phyloP scores from a whole-genome alignment of 306 rosid species.

The Medicago ruthenica region DNA sequence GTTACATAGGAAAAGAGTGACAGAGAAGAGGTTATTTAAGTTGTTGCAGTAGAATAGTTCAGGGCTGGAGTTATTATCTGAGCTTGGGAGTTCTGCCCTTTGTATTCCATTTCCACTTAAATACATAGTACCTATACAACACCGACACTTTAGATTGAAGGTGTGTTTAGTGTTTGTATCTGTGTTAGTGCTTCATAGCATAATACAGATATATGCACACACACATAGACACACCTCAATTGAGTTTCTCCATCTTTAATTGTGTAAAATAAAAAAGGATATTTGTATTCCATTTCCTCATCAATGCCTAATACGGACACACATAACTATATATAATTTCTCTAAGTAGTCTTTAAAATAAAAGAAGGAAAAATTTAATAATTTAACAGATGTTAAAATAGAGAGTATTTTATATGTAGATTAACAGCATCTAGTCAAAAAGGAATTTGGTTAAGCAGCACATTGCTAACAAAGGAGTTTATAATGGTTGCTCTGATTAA shows the following conservation, averaged over 20 bases:
- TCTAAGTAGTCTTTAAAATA: not conserved
- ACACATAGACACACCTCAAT: not conserved
- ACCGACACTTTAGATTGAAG: not conserved
- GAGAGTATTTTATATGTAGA: not conserved
- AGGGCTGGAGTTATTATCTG: not conserved
- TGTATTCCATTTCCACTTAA: not conserved
- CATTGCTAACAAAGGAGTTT: slow-evolving; percentile 7
- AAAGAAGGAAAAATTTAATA: not conserved
- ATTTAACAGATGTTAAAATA: not conserved
- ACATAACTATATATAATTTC: not conserved
- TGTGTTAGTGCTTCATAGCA: not conserved
- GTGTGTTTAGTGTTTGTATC: not conserved
- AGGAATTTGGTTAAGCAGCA: slow-evolving; percentile 21
- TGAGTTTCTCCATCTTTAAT: not conserved
- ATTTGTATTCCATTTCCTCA: not conserved
- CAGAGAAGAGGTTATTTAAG: not conserved
- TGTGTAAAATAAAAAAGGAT: not conserved
- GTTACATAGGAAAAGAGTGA: not conserved
- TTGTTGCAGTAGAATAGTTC: not conserved
- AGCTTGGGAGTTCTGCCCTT: not conserved
- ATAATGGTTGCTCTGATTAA: not conserved
- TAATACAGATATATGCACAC: not conserved
- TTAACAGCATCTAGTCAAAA: slow-evolving; percentile 3
- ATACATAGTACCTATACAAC: not conserved
- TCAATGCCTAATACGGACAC: not conserved